Conservation (phyloP, 306 rosid species). For the Dryas octopetala region DNA sequence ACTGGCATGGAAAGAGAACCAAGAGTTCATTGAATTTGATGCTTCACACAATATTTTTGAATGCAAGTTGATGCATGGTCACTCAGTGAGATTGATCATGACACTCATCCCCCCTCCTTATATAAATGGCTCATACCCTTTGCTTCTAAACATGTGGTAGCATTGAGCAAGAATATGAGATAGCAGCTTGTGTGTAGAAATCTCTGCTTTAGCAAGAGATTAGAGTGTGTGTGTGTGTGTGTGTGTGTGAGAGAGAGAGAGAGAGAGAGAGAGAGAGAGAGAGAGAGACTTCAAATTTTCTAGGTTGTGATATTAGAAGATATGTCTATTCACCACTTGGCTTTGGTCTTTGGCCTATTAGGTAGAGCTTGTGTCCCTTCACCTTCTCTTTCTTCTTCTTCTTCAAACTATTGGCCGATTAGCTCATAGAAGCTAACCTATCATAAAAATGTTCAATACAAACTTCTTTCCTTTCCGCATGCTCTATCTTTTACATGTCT, state of each 20-base stretch:
- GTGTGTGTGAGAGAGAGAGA: neutral
- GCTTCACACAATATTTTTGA: conserved; percentile 20
- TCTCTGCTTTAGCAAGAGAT: conserved; percentile 1
- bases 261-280: neutral
- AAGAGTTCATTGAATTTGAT: conserved; percentile 10
- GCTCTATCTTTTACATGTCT: neutral
- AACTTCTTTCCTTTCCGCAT: neutral
- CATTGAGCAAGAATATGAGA: conserved; percentile 18
- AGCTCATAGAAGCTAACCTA: neutral
- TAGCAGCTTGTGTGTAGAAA: neutral
- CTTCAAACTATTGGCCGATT: neutral
- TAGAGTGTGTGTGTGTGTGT: neutral
- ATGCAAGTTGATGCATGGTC: conserved; percentile 23
- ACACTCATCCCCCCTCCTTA: conserved; percentile 23
- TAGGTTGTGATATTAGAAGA: conserved; percentile 31
- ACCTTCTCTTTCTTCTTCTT: neutral
- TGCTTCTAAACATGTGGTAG: conserved; percentile 26
- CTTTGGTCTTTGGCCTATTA: conserved; percentile 72
- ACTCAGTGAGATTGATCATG: neutral
- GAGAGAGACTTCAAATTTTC: conserved; percentile 7
- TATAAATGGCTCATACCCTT: conserved; percentile 32
- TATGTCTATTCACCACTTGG: conserved; percentile 56
- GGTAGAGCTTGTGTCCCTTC: conserved; percentile 37
- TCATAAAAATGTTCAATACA: too few species aligned
- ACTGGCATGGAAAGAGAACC: conserved; percentile 45